Base-by-base conservation (phyloP, 1,284 basidiomycete genomes). In the Trichosporon sp. region DNA sequence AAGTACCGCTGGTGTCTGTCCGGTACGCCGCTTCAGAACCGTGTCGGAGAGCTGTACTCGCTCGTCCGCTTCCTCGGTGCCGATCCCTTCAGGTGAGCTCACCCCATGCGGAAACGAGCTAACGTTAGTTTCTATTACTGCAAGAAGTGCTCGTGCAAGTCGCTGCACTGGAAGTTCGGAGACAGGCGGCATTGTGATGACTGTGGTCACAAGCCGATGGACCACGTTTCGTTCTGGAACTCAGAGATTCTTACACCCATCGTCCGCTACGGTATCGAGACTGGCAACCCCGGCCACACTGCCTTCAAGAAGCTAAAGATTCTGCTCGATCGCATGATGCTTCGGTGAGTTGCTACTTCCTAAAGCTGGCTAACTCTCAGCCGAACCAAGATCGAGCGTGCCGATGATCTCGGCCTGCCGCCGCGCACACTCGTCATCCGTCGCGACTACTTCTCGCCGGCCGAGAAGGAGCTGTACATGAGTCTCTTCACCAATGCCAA, bases 1-100 rank as follows among this genome's bases (percentile, higher is more conserved):
- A 86, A 86, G 65, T 92, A 87, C 71, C 87, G 88, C 67, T 99
- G 96, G 96, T 99, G 96, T 79, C 83, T 99, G 32, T 97, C 94
- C 27, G 96, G 95, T n/a, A 97, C 95, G n/a, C 95, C 93, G 0
- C 81, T 95, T 13, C 92, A 98, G 80, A 96, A 96, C 73, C 88
- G 95, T 67, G 96, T 99, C 14, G 96, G 96, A 69, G 96, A 99
- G 78, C 82, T 99, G 46, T 99, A 99, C 82, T 96, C 94, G 77
- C 86, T 98, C 63, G 88, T 99, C 56, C 75, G 82, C 27, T 97
- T 96, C 81, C 80, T 97, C 63, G 93, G 93, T 23, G 91, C 91
- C 14, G 92, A 95, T 76, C 92, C 91, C 0, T 93, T 93, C 77
- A 77, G 73, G 74, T 76, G 21, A 68, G 73, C 27, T 44, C 2